A percentile compares a stretch with the other conserved stretches of the same genome.
phyloP scores from a whole-genome alignment of 192 early-diverging fungal genomes.

The Coemansia sp. region DNA sequence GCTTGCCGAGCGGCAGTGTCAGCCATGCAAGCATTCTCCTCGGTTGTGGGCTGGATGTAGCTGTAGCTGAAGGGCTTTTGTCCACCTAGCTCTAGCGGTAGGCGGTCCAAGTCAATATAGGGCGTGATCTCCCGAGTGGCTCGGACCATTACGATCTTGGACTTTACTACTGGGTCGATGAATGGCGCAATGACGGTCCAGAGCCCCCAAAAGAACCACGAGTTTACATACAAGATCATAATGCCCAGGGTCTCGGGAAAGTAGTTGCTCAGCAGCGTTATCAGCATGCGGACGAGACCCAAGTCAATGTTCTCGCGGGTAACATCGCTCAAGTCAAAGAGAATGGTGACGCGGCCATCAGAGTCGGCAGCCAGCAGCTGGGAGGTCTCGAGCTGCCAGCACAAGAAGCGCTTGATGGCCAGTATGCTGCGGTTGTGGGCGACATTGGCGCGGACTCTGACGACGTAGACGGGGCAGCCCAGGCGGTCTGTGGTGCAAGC shows the following conservation, averaged over 20 bases:
- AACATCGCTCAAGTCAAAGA: conserved; percentile 81
- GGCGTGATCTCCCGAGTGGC: conserved; percentile 61
- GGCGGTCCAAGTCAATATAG: conserved; percentile 60
- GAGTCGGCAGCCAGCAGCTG: conserved; percentile 57
- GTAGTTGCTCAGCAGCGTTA: conserved; percentile 79
- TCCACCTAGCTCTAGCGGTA: conserved; percentile 69
- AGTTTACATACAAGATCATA: conserved; percentile 76
- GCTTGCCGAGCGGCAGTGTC: conserved; percentile 51
- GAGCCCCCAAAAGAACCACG: conserved; percentile 79
- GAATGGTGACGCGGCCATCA: conserved; percentile 66
- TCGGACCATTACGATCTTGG: conserved; percentile 80
- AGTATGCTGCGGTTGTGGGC: conserved; percentile 57
- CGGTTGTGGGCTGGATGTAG: conserved; percentile 54
- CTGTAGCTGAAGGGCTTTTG: conserved; percentile 60
- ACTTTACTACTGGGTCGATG: conserved; percentile 86
- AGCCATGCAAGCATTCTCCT: conserved; percentile 57
- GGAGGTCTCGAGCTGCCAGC: conserved; percentile 65
- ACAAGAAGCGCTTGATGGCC: conserved; percentile 64
- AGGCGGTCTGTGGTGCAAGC: conserved; percentile 56
- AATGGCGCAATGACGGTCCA: conserved; percentile 86
- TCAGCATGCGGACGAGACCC: conserved; percentile 72
- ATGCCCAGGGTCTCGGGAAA: conserved; percentile 88
- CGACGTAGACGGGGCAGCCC: conserved; percentile 58
- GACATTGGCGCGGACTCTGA: conserved; percentile 59
- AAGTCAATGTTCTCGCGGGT: conserved; percentile 75